A percentile compares a stretch with the other conserved stretches of the same genome.
Evolutionary conservation across 2,329 filamentous ascomycete species (phyloP).

Genomic region (Xylariaceae sp.): DNA sequence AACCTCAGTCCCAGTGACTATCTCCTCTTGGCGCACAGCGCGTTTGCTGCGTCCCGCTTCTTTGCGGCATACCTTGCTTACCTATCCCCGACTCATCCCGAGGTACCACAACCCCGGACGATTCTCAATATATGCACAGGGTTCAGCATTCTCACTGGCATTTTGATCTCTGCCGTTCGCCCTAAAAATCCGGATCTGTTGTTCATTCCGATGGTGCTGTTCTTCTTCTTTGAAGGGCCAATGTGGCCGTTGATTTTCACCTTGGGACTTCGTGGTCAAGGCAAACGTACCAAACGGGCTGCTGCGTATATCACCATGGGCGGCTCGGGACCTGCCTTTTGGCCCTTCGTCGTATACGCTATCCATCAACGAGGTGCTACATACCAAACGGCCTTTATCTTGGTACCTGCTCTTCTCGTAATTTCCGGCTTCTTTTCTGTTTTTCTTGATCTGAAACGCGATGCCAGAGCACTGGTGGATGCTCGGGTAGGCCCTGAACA

Average conservation of each 20-base stretch:
- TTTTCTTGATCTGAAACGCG: slow-evolving; percentile 45
- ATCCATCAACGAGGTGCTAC: slow-evolving; percentile 59
- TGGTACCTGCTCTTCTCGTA: slow-evolving; percentile 56
- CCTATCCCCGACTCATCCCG: slow-evolving; percentile 44
- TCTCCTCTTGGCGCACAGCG: slow-evolving; percentile 68
- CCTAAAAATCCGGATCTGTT: slow-evolving; percentile 47
- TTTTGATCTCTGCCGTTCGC: slow-evolving; percentile 46
- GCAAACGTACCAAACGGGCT: slow-evolving; percentile 75
- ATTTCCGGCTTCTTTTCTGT: slow-evolving; percentile 47
- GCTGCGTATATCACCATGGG: slow-evolving; percentile 76
- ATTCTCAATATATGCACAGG: slow-evolving; percentile 62
- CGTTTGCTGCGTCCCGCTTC: slow-evolving; percentile 74
- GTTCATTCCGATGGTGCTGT: slow-evolving; percentile 62
- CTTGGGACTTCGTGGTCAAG: slow-evolving; percentile 75
- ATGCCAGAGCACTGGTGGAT: slow-evolving; percentile 47
- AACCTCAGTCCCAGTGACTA: slow-evolving; percentile 60
- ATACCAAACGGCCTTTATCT: slow-evolving; percentile 62
- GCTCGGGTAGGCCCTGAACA: slow-evolving; percentile 34
- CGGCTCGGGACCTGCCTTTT: slow-evolving; percentile 69
- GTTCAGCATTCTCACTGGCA: slow-evolving; percentile 57
- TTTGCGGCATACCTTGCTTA: slow-evolving; percentile 63
- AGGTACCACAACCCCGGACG: slow-evolving; percentile 64
- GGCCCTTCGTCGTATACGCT: slow-evolving; percentile 70
- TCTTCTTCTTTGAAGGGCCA: slow-evolving; percentile 79
- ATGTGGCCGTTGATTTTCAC: slow-evolving; percentile 81